Conservation (phyloP, 495 filamentous ascomycete genomes). For the Penicillium odoratum region DNA sequence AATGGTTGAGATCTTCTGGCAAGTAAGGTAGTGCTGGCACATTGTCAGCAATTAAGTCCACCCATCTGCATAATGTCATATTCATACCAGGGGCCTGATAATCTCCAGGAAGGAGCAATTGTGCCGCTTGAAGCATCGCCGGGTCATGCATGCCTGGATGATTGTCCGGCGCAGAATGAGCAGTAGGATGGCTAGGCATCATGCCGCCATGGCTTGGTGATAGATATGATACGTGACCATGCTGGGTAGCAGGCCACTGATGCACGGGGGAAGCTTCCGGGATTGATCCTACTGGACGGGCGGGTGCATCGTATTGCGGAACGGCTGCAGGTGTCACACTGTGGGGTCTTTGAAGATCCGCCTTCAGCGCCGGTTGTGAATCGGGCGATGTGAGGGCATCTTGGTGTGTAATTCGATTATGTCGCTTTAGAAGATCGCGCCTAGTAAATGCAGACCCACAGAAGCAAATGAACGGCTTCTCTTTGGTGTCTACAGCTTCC, state of each 20-base stretch:
- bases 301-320: constrained; percentile 27
- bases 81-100: constrained; percentile 31
- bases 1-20: constrained; percentile 42
- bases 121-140: constrained; percentile 43
- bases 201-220: constrained; percentile 25
- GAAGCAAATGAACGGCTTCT: constrained; percentile 55
- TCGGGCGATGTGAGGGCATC: constrained; percentile 35
- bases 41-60: not conserved
- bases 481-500: constrained; percentile 47
- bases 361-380: constrained; percentile 28
- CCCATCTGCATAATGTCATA: not conserved
- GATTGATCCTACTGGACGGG: constrained; percentile 23
- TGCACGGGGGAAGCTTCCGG: constrained; percentile 28
- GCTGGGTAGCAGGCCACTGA: constrained; percentile 34
- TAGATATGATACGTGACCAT: constrained; percentile 27
- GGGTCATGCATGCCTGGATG: constrained; percentile 37
- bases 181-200: constrained; percentile 14
- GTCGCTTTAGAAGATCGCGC: constrained; percentile 54
- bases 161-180: constrained; percentile 14
- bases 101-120: constrained; percentile 39
- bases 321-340: constrained; percentile 20
- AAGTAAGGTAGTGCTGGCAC: constrained; percentile 34
- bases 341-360: constrained; percentile 17
- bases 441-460: constrained; percentile 56
- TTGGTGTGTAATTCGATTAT: constrained; percentile 47